Evolutionary conservation across 345 rosid species (phyloP).

Genomic region (Lepidium africanum): DNA sequence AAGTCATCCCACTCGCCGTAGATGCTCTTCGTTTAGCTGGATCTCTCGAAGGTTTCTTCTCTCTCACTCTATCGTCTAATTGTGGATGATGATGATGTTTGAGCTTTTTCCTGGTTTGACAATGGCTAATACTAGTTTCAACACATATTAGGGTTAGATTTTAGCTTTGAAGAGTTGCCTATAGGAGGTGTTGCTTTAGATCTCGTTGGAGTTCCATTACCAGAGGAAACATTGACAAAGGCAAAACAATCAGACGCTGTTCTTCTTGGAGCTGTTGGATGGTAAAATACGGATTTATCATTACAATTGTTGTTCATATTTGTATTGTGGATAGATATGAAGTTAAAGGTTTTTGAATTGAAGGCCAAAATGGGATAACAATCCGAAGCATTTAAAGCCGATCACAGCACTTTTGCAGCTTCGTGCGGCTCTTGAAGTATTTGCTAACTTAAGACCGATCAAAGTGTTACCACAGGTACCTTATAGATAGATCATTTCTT

Average conservation of each 20-base stretch:
- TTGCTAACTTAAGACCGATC: constrained; percentile 11
- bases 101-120: background rate
- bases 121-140: background rate
- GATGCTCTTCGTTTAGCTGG: constrained; percentile 4
- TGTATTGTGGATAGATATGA: background rate
- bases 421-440: constrained; percentile 13
- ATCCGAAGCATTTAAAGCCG: constrained; percentile 9
- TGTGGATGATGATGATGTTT: background rate
- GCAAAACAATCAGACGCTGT: constrained; percentile 19
- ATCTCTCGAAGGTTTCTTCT: constrained; percentile 12
- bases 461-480: constrained; percentile 17
- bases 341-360: background rate
- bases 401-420: constrained; percentile 8
- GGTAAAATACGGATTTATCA: background rate
- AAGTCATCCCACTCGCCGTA: constrained; percentile 16
- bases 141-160: background rate
- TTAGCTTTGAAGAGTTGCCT: constrained; percentile 9
- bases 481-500: background rate
- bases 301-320: background rate
- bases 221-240: constrained; percentile 13
- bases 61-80: background rate
- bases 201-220: constrained; percentile 8
- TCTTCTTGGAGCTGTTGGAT: constrained; percentile 24
- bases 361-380: constrained; percentile 17
- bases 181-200: constrained; percentile 19